Conservation (phyloP, 2,329 filamentous ascomycete species). For the Mycocentrospora acerina region DNA sequence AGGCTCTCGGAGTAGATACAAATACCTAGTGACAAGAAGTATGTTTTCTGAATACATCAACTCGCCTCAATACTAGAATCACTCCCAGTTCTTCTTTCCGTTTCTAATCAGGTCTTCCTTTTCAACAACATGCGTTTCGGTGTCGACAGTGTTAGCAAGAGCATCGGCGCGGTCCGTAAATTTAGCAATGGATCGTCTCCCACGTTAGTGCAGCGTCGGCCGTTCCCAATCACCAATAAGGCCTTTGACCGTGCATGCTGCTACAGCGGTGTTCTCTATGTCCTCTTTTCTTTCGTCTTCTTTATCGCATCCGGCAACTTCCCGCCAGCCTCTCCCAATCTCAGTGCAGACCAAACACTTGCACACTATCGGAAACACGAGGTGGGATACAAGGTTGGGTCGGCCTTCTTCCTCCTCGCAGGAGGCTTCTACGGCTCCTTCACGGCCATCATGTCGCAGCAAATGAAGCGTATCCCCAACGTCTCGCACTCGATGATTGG, state of each 20-base stretch:
- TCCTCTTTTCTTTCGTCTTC: constrained; percentile 13
- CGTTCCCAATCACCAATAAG: too few species aligned
- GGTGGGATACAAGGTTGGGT: constrained; percentile 8
- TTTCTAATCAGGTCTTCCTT: too few species aligned
- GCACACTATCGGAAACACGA: constrained; percentile 10
- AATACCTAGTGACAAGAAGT: too few species aligned
- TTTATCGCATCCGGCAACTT: constrained; percentile 15
- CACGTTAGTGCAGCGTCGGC: too few species aligned
- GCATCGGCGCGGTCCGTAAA: too few species aligned
- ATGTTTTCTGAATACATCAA: too few species aligned
- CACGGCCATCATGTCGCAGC: constrained; percentile 17
- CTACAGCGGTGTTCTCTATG: constrained; percentile 11
- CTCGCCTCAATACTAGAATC: too few species aligned
- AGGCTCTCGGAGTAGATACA: too few species aligned
- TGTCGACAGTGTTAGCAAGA: too few species aligned
- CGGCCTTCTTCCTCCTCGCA: constrained; percentile 12
- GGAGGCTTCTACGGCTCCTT: constrained; percentile 23
- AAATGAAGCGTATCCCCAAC: constrained; percentile 22
- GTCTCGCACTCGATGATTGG: constrained; percentile 10
- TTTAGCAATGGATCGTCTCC: too few species aligned
- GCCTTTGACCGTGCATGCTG: constrained; percentile 11
- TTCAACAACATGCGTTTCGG: too few species aligned
- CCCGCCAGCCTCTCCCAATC: constrained; percentile 8
- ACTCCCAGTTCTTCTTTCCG: too few species aligned
- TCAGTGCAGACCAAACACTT: constrained; percentile 9